Evolutionary conservation across 768 basidiomycete genomes (phyloP), one percentile per base, ranked within the genome.

Genomic region (Psilocybe cubensis): DNA sequence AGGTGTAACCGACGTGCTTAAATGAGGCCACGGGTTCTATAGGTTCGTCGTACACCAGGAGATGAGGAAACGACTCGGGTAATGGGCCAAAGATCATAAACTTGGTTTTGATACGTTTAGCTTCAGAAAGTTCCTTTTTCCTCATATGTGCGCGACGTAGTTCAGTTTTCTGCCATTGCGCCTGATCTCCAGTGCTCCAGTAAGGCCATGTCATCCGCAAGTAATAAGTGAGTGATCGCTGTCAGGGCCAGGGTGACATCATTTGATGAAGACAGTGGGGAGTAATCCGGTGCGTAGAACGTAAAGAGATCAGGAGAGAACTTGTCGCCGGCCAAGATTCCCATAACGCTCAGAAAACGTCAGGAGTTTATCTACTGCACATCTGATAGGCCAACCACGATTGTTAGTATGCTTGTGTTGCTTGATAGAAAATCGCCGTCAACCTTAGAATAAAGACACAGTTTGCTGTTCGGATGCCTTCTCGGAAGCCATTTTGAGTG

Each of bases 401-500:
- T n/a, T n/a, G n/a, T n/a, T n/a, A n/a, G n/a, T n/a, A n/a, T n/a
- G n/a, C n/a, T n/a, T n/a, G n/a, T n/a, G n/a, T n/a, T n/a, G n/a
- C n/a, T n/a, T n/a, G n/a, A n/a, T n/a, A n/a, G n/a, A n/a, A n/a
- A n/a, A n/a, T n/a, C n/a, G n/a, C n/a, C n/a, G n/a, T n/a, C n/a
- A n/a, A n/a, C n/a, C 55, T 11, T 3, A 56, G 38, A 2, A 49
- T 33, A 29, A 62, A 61, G 3, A 46, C 45, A 49, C 62, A 62
- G 52, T 66, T 59, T 18, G 47, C 60, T 41, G 65, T 66, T 1
- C 61, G 57, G 42, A 52, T 33, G 7, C 45, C 51, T 18, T n/a
- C 52, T 9, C 60, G 54, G 33, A 67, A 64, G 4, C 63, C 66
- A 52, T 67, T 67, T 38, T 66, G 65, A 4, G 57, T 52, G n/a